These are phyloP conservation scores for Colletotrichum sp. DNA, from an alignment of 2,329 filamentous ascomycete species.

Conservation along the genomic window DNA sequence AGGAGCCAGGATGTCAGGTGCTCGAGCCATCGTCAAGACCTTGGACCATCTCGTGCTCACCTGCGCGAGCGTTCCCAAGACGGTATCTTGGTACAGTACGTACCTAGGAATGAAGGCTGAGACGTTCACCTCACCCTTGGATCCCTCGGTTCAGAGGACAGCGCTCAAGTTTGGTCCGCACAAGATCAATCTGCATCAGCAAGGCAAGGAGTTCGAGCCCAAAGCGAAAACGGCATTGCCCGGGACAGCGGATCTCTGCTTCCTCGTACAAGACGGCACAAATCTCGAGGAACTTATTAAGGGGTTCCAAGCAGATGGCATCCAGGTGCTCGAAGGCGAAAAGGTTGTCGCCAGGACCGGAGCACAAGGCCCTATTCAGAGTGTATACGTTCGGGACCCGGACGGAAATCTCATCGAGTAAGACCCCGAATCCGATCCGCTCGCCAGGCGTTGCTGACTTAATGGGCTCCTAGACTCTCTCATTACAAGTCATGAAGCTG, in stretches of 20 bases:
- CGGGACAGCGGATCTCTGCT: slow-evolving; percentile 66
- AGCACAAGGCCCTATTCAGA: slow-evolving; percentile 57
- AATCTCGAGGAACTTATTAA: slow-evolving; percentile 51
- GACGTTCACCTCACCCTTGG: slow-evolving; percentile 49
- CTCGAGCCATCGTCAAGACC: slow-evolving; percentile 40
- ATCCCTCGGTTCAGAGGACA: slow-evolving; percentile 44
- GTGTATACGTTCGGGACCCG: slow-evolving; percentile 65
- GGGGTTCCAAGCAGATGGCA: slow-evolving; percentile 43
- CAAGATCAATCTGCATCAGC: slow-evolving; percentile 67
- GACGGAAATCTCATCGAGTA: slow-evolving; percentile 69
- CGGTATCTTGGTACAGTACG: slow-evolving; percentile 58
- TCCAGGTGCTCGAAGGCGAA: slow-evolving; percentile 56
- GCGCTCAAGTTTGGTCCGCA: slow-evolving; percentile 62
- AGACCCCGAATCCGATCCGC: slow-evolving; percentile 26
- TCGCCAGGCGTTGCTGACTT: not conserved
- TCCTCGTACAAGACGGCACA: slow-evolving; percentile 53
- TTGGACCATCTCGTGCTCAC: slow-evolving; percentile 68
- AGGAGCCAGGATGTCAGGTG: not conserved
- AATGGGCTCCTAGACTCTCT: not conserved
- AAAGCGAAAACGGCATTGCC: slow-evolving; percentile 59
- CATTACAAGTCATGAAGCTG: not conserved
- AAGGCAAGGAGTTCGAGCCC: slow-evolving; percentile 64
- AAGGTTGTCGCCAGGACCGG: slow-evolving; percentile 60
- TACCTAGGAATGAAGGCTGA: slow-evolving; percentile 63
- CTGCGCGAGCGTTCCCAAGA: slow-evolving; percentile 53